Evolutionary conservation across 768 basidiomycete species (phyloP).

Genomic region (Polyporus arcularius): DNA sequence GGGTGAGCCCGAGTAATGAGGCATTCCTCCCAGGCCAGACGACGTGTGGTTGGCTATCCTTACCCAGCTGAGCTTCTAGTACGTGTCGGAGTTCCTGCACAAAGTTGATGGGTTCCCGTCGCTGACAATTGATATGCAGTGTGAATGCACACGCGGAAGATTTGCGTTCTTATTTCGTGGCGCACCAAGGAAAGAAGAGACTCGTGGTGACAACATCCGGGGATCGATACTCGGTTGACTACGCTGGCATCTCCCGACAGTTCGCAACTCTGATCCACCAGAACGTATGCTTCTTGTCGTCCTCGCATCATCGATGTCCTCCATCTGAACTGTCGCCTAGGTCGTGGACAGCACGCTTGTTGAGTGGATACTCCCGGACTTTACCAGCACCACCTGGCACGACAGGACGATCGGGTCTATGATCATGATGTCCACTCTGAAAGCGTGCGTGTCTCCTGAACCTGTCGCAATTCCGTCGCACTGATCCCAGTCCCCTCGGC

Average conservation of each 20-base stretch:
- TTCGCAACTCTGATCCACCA: conserved; percentile 30
- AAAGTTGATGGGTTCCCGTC: neutral
- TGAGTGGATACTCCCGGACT: conserved; percentile 32
- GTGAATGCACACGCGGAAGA: conserved; percentile 34
- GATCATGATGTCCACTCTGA: conserved; percentile 32
- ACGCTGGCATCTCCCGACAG: conserved; percentile 26
- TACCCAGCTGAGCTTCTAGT: conserved; percentile 38
- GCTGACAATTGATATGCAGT: neutral
- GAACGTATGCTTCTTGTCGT: conserved; percentile 1
- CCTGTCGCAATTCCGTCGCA: no score
- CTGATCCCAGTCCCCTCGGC: neutral
- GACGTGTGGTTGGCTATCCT: conserved; percentile 51
- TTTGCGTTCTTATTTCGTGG: conserved; percentile 36
- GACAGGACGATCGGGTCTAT: conserved; percentile 30
- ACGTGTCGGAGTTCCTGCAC: neutral
- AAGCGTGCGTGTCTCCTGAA: conserved; percentile 5
- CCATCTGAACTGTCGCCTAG: conserved; percentile 1
- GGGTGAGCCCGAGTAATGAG: neutral
- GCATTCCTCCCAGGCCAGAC: conserved; percentile 38
- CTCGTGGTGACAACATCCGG: conserved; percentile 24
- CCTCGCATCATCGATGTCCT: neutral
- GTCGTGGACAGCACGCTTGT: conserved; percentile 27
- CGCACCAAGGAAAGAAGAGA: conserved; percentile 34
- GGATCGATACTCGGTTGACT: neutral
- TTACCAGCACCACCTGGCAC: conserved; percentile 32